These are phyloP conservation scores for Lojkania enalia DNA, from an alignment of 2,329 filamentous ascomycete genomes.

Conservation along the genomic window DNA sequence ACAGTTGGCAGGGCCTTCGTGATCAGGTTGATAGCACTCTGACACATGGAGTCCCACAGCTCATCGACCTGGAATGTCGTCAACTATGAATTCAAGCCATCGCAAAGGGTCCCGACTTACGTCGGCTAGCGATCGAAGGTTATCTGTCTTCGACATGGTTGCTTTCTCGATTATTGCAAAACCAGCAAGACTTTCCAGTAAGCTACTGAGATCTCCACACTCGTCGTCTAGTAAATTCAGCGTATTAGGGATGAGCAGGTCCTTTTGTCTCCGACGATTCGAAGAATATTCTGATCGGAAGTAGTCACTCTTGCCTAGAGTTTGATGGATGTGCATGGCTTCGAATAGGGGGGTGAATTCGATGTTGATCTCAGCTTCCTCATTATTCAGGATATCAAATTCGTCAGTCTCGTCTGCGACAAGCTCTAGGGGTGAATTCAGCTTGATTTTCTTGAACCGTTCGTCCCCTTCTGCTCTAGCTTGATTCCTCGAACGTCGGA, in stretches of 20 bases:
- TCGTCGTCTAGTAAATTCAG: constrained; percentile 82
- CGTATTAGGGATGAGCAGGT: constrained; percentile 76
- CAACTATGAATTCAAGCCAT: constrained; percentile 2
- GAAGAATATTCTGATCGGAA: constrained; percentile 91
- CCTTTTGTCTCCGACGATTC: constrained; percentile 87
- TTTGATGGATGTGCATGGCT: constrained; percentile 94
- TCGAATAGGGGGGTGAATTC: constrained; percentile 95
- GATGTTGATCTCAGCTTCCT: constrained; percentile 77
- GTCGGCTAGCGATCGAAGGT: constrained; percentile 78
- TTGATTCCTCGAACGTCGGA: constrained; percentile 79
- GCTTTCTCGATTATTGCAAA: constrained; percentile 96
- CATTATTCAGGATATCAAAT: constrained; percentile 92
- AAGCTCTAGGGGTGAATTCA: constrained; percentile 94
- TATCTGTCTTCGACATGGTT: constrained; percentile 84
- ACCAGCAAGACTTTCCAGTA: constrained; percentile 90
- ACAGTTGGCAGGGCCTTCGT: constrained; percentile 76
- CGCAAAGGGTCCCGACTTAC: constrained; percentile 54
- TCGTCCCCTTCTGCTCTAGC: constrained; percentile 76
- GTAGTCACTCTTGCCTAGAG: constrained; percentile 86
- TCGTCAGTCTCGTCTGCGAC: constrained; percentile 95
- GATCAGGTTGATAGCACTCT: constrained; percentile 80
- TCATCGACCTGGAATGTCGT: constrained; percentile 73
- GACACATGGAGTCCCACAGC: constrained; percentile 97
- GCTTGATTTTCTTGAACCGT: constrained; percentile 79
- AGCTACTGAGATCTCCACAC: constrained; percentile 80